These are phyloP conservation scores for Coemansia sp. DNA, from an alignment of 192 early-diverging fungal genomes.

Conservation along the genomic window DNA sequence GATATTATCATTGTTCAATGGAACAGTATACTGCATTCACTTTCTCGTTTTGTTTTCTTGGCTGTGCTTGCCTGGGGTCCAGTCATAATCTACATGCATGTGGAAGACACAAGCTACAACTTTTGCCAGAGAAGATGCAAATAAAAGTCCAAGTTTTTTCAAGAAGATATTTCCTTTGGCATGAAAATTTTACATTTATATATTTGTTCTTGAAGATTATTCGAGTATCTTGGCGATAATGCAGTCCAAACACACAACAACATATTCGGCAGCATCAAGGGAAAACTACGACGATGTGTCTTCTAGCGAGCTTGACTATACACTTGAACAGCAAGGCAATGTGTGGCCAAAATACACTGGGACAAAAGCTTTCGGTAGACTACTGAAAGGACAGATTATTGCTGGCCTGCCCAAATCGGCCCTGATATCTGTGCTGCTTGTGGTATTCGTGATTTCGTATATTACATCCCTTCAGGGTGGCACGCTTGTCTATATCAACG, in stretches of 20 bases:
- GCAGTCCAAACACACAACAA: not conserved
- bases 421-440: constrained; percentile 3
- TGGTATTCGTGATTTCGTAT: constrained; percentile 11
- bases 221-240: too few species aligned
- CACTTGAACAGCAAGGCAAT: not conserved
- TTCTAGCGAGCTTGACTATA: not conserved
- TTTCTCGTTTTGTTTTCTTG: too few species aligned
- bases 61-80: too few species aligned
- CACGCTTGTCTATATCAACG: constrained; percentile 54
- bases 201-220: not conserved
- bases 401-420: constrained; percentile 15
- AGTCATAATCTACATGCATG: too few species aligned
- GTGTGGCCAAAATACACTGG: not conserved
- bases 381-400: not conserved
- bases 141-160: too few species aligned
- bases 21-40: too few species aligned
- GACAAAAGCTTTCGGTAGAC: not conserved
- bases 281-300: not conserved
- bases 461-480: constrained; percentile 48
- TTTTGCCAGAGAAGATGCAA: too few species aligned
- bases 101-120: too few species aligned
- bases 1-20: too few species aligned
- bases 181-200: not conserved
- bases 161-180: too few species aligned
- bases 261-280: not conserved